phyloP scores from a whole-genome alignment of 208 protist species.

The Trypanosoma theileri region DNA sequence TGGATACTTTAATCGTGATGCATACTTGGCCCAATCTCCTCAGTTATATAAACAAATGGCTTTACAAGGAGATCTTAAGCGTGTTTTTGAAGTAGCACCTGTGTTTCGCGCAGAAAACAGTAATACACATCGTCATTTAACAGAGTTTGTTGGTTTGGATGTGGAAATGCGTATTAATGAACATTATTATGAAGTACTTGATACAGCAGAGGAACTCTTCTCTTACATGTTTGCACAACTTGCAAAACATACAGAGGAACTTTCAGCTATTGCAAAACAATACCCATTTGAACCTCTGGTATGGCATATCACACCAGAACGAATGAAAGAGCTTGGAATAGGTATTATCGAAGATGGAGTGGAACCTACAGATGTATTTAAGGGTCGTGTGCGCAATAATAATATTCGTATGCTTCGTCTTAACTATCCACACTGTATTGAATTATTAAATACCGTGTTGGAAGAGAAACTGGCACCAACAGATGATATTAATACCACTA shows the following conservation, averaged over 20 bases:
- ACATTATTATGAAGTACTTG: slow-evolving; percentile 99
- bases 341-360: slow-evolving; percentile 74
- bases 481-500: slow-evolving; percentile 94
- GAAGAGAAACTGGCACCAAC: slow-evolving; percentile 77
- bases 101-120: slow-evolving; percentile 99
- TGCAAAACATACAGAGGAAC: slow-evolving; percentile 68
- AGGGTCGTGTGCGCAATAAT: slow-evolving; percentile 76
- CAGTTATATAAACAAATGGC: slow-evolving; percentile 99
- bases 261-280: slow-evolving; percentile 87
- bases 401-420: slow-evolving; percentile 87
- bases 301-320: slow-evolving; percentile 81
- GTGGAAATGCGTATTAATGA: slow-evolving; percentile 99
- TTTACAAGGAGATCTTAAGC: slow-evolving; percentile 94
- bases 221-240: slow-evolving; percentile 95
- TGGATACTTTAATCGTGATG: slow-evolving; percentile 91
- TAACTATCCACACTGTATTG: slow-evolving; percentile 92
- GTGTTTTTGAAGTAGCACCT: slow-evolving; percentile 95
- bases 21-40: slow-evolving; percentile 99
- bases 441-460: slow-evolving; percentile 89
- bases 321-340: slow-evolving; percentile 81
- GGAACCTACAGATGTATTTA: slow-evolving; percentile 78
- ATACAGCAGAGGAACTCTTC: slow-evolving; percentile 96
- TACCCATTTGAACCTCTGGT: slow-evolving; percentile 94
- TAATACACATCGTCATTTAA: slow-evolving; percentile 99
- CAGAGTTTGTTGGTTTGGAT: slow-evolving; percentile 99